Evolutionary conservation across 345 rosid species (phyloP).

Genomic region (Eucalyptus urophylla): DNA sequence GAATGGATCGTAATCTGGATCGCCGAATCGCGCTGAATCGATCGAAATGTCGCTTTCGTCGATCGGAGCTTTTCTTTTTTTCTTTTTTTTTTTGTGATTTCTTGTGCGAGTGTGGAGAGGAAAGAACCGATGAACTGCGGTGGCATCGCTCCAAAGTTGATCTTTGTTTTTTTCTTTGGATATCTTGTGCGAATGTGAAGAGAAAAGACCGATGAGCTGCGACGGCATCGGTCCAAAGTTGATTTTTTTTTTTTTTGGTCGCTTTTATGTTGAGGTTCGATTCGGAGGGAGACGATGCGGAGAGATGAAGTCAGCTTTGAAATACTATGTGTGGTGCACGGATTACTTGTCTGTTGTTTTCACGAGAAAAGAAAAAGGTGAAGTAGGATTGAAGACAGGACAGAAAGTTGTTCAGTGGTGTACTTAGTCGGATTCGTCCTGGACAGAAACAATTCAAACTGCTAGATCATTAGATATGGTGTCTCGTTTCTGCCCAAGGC

Average conservation of each 20-base stretch:
- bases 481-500: background rate
- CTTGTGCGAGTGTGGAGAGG: no score
- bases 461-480: background rate
- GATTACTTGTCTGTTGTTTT: background rate
- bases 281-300: background rate
- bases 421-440: background rate
- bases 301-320: background rate
- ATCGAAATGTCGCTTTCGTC: background rate
- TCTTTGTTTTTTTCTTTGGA: background rate
- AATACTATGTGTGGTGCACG: background rate
- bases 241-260: background rate
- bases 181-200: background rate
- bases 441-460: background rate
- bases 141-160: no score
- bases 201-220: background rate
- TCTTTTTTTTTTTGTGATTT: no score
- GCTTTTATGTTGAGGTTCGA: background rate
- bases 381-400: background rate
- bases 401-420: background rate
- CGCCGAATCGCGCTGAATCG: background rate
- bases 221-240: background rate
- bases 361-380: background rate
- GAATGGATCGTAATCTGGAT: background rate
- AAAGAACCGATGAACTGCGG: no score
- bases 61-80: background rate